These are phyloP conservation scores for Glonium stellatum DNA, from an alignment of 495 filamentous ascomycete species.

Conservation along the genomic window DNA sequence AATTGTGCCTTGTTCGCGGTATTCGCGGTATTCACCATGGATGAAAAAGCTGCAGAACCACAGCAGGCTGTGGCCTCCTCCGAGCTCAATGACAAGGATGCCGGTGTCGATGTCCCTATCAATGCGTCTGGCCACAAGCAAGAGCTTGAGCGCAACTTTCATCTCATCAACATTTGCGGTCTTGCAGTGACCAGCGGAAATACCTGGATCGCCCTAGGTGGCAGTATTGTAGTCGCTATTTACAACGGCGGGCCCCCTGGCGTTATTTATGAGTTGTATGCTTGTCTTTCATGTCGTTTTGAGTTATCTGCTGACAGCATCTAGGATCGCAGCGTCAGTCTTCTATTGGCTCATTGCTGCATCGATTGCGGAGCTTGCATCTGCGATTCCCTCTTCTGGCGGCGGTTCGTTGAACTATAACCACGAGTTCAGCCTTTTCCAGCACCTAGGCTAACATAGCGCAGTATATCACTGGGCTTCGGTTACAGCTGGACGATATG, in stretches of 20 bases:
- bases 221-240: constrained; percentile 37
- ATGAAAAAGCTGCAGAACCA: background rate
- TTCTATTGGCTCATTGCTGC: constrained; percentile 42
- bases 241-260: constrained; percentile 50
- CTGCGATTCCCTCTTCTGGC: constrained; percentile 67
- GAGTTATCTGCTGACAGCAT: constrained; percentile 37
- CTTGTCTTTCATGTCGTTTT: too few relatives aligned
- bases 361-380: constrained; percentile 65
- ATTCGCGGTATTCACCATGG: background rate
- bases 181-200: constrained; percentile 49
- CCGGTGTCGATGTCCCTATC: constrained; percentile 20
- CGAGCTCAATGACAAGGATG: background rate
- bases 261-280: constrained; percentile 33
- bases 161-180: constrained; percentile 43
- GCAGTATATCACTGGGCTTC: constrained; percentile 77
- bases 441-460: too few relatives aligned
- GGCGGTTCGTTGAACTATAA: constrained; percentile 33
- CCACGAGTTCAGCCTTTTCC: too few relatives aligned
- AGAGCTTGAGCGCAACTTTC: constrained; percentile 51
- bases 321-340: constrained; percentile 41
- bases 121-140: constrained; percentile 51
- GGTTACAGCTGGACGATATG: constrained; percentile 63
- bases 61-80: background rate
- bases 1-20: too few relatives aligned
- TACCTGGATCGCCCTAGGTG: constrained; percentile 52